Conservation (phyloP, 129 eudicot species). For the Dittrichia graveolens region DNA sequence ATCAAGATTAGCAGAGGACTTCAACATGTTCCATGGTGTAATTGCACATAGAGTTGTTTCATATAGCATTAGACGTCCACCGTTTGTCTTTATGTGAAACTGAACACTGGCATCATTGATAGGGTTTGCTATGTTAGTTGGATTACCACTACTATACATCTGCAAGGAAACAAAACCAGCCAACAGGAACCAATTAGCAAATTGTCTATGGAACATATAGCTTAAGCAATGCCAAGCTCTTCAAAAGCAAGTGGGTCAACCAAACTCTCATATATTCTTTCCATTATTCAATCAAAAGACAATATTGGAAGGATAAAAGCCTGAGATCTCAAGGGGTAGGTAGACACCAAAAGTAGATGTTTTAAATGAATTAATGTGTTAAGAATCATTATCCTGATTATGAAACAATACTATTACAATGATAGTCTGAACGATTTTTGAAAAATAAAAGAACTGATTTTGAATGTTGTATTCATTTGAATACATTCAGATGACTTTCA, state of each 20-base stretch:
- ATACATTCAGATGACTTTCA: too few species aligned
- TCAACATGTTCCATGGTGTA: conserved; percentile 58
- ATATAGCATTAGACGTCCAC: conserved; percentile 74
- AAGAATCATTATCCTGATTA: too few species aligned
- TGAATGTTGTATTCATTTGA: too few species aligned
- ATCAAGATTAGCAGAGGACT: conserved; percentile 51
- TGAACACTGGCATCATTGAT: conserved; percentile 90
- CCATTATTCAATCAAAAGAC: background rate
- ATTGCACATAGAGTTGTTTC: conserved; percentile 84
- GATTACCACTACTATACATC: conserved; percentile 99
- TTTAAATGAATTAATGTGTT: background rate
- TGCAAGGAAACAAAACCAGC: conserved; percentile 37
- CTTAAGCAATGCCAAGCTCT: background rate
- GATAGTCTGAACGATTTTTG: too few species aligned
- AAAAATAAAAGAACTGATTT: too few species aligned
- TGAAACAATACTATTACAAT: too few species aligned
- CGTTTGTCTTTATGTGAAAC: conserved; percentile 75
- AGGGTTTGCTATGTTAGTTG: conserved; percentile 96
- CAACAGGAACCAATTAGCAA: conserved; percentile 17
- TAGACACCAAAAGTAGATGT: background rate
- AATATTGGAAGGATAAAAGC: background rate
- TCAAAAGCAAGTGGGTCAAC: conserved; percentile 3
- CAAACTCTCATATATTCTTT: background rate
- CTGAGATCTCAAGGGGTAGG: too few species aligned
- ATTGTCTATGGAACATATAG: background rate